Conservation (phyloP, 768 basidiomycete genomes). For the Mycena albidolilacea region DNA sequence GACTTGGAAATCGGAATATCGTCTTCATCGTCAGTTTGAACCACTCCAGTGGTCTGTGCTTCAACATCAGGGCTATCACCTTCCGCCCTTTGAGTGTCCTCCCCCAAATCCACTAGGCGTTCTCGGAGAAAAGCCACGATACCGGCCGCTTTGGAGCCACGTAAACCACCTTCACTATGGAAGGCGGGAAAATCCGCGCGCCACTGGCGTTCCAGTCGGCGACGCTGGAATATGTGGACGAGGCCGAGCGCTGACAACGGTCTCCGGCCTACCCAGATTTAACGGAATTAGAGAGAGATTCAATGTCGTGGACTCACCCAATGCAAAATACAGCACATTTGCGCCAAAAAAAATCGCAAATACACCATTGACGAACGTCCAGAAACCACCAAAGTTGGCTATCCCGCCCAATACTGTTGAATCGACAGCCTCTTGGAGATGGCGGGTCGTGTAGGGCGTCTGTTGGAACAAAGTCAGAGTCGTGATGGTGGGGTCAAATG, state of each 20-base stretch:
- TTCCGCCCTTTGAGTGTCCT: no score
- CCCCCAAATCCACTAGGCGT: no score
- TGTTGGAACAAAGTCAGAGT: neutral
- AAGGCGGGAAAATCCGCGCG: no score
- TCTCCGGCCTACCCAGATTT: neutral
- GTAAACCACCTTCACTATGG: no score
- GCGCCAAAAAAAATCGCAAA: slow-evolving; percentile 15
- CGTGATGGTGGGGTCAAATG: neutral
- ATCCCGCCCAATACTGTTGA: neutral
- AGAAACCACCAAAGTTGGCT: slow-evolving; percentile 19
- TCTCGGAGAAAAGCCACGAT: no score
- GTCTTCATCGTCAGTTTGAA: no score
- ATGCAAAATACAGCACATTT: slow-evolving; percentile 17
- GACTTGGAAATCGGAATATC: neutral
- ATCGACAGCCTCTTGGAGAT: neutral
- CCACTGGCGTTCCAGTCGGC: no score
- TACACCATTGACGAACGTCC: slow-evolving; percentile 19
- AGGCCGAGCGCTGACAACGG: neutral
- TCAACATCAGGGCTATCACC: no score
- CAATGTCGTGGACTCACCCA: neutral
- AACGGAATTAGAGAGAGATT: neutral
- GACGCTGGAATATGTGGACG: no score
- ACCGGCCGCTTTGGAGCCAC: no score
- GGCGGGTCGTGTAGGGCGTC: neutral
- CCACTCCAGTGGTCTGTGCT: no score